A percentile compares a stretch with the other conserved stretches of the same genome.
phyloP scores from a whole-genome alignment of 176 grass and related monocot species.

The Chrysopogon serrulatus region DNA sequence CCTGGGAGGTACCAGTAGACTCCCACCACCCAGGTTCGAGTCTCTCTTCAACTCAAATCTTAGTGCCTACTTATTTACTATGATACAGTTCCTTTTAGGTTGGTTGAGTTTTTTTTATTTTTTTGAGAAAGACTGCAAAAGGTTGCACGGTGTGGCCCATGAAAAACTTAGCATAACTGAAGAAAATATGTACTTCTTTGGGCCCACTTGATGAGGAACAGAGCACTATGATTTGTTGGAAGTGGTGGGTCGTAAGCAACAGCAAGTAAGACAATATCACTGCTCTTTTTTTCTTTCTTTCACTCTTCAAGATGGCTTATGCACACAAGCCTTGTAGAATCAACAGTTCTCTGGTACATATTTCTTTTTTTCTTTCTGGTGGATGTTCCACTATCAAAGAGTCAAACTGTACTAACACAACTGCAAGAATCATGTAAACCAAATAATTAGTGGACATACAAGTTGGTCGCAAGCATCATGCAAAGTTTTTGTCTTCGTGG shows the following conservation, averaged over 20 bases:
- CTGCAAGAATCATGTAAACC: neutral
- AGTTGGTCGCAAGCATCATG: slow-evolving; percentile 97
- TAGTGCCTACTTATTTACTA: neutral
- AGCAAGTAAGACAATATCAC: neutral
- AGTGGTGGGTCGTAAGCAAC: neutral
- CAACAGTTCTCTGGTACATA: neutral
- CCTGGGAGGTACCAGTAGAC: neutral
- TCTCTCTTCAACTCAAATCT: neutral
- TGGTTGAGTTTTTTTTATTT: neutral
- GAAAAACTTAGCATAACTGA: neutral
- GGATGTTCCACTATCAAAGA: neutral
- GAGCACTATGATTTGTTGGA: neutral
- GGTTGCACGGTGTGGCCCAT: neutral
- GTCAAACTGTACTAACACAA: neutral
- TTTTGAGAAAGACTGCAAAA: neutral
- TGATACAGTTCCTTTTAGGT: neutral
- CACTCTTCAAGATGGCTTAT: slow-evolving; percentile 9
- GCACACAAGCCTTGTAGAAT: neutral
- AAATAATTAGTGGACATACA: slow-evolving; percentile 39
- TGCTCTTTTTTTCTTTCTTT: neutral
- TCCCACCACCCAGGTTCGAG: neutral
- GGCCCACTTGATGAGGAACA: neutral
- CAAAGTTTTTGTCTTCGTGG: slow-evolving; percentile 89
- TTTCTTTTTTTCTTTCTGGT: neutral
- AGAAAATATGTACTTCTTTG: neutral